Evolutionary conservation across 306 rosid species (phyloP), one percentile per base, ranked within the genome.

Genomic region (Purshia tridentata): DNA sequence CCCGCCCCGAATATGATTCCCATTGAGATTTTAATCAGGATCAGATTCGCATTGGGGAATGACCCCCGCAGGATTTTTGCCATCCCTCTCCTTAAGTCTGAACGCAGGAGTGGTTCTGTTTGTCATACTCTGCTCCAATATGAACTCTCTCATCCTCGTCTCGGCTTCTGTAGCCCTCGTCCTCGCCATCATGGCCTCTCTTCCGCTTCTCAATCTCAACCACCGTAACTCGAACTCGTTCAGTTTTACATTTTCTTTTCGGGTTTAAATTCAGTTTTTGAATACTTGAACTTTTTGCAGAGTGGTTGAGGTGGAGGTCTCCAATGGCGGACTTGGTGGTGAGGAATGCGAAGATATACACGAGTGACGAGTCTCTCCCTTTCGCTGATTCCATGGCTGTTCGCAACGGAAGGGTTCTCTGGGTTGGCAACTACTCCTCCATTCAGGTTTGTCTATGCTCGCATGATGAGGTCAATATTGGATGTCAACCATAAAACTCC

Each of bases 351-450:
- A 78, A 83, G 37, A 86, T 90, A 70, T 90, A 77, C 84, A 88
- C 97, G 1, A 80, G 94, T 56, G 88, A 90, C 59, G 97, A 87
- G 1, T 78, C 92, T 66, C 81, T 90, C 65, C 91, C 92, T 44
- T 90, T 90, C 62, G 95, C 91, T 14, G 82, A 87, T 8, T 87
- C 97, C 70, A 84, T 88, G 91, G 97, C 97, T 4, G 81, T 92
- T 57, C 85, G 72, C 67, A 75, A 77, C 68, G 90, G 97, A 57
- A 81, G 89, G 79, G 78, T 92, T 80, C 81, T 92, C 76, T 85
- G 90, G 4, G 47, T 92, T 37, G 97, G 97, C 12, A 88, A 81
- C 69, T 72, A 79, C 61, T 90, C 93, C 52, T 80, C 80, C 63
- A 61, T 92, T 4, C 81, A 88, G 96, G 98, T 91, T 29, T 29